A percentile compares a stretch with the other conserved stretches of the same genome.
phyloP scores from a whole-genome alignment of 768 basidiomycete species.

The Leccinum longicurvipes region DNA sequence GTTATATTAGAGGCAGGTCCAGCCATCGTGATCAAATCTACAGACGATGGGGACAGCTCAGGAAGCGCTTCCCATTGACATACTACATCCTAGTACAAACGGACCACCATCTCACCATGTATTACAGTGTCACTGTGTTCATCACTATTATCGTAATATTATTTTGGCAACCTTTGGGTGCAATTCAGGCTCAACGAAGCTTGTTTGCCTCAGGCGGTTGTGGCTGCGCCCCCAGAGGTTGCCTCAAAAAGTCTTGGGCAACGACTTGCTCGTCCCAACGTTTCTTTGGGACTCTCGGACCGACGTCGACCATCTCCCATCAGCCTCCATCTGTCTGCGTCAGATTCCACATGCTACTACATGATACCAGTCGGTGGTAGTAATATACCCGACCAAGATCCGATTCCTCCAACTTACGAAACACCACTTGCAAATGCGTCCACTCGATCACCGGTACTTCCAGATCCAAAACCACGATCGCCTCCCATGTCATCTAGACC shows the following conservation, averaged over 20 bases:
- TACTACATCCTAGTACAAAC: slow-evolving; percentile 10
- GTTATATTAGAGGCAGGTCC: slow-evolving; percentile 76
- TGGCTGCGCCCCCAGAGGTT: slow-evolving; percentile 4
- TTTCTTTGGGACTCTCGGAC: background rate
- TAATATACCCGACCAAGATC: slow-evolving; percentile 9
- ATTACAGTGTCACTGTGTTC: slow-evolving; percentile 8
- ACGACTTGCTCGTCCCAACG: background rate
- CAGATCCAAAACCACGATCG: slow-evolving; percentile 7
- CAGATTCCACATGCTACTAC: slow-evolving; percentile 29
- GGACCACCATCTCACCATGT: slow-evolving; percentile 13
- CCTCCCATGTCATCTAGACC: background rate
- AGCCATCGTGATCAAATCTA: slow-evolving; percentile 43
- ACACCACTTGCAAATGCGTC: slow-evolving; percentile 18
- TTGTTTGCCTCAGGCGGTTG: background rate
- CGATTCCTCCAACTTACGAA: slow-evolving; percentile 2
- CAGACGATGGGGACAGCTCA: slow-evolving; percentile 21
- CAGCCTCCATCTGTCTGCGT: background rate
- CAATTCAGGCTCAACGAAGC: background rate
- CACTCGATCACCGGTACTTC: slow-evolving; percentile 9
- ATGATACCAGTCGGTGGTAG: slow-evolving; percentile 23
- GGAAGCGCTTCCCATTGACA: slow-evolving; percentile 22
- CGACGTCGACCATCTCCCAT: too few species aligned
- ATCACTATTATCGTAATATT: background rate
- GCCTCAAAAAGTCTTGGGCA: background rate
- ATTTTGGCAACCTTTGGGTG: background rate